Base-by-base conservation (phyloP, 2,329 filamentous ascomycete genomes). In the Epicoccum nigrum region DNA sequence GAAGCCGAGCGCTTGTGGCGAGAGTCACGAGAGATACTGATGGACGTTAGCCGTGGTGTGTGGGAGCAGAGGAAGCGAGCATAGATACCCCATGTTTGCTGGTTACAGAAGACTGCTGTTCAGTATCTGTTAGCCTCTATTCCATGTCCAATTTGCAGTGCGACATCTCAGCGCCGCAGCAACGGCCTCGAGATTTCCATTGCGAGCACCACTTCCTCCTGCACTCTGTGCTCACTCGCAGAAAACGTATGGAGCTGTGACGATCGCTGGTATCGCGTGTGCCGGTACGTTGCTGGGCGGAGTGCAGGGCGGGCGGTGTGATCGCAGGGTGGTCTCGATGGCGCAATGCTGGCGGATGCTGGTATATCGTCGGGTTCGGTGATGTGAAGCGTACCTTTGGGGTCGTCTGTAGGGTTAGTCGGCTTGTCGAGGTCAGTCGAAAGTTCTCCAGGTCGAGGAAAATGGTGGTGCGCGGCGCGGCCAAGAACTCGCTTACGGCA, bases 1-100 rank as follows among this genome's bases (percentile, higher is more conserved):
- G 95, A 90, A 81, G 93, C 92, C 82, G 92, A 92, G 84, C 94
- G 92, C 90, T 99, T 99, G 88, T 99, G 94, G 85, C 94, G 92
- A 80, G 92, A 96, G 84, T 97, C 93, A 85, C 94, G 90, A 83
- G 93, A 97, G 85, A 99, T 97, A 99, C 94, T 81, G 71, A 11
- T 34, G 30, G 21, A 12, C 45, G 71, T 80, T 62, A 80, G 77
- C 68, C 40, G 20, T 39, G 60, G 55, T 19, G 27, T 45, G 37
- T 4, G 37, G 20, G 13, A 34, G 33, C 32, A 28, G 37, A 33
- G 33, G 45, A 37, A 31, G 54, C 44, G 50, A 44, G 49, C 41
- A 48, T 64, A 70, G 65, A 73, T 79, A 80, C 78, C 78, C 78
- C 78, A 81, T 81, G 73, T 71, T 79, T 79, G 76, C 77, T 73